Conservation (phyloP, 1,284 basidiomycete genomes). For the Lentinus polychrous region DNA sequence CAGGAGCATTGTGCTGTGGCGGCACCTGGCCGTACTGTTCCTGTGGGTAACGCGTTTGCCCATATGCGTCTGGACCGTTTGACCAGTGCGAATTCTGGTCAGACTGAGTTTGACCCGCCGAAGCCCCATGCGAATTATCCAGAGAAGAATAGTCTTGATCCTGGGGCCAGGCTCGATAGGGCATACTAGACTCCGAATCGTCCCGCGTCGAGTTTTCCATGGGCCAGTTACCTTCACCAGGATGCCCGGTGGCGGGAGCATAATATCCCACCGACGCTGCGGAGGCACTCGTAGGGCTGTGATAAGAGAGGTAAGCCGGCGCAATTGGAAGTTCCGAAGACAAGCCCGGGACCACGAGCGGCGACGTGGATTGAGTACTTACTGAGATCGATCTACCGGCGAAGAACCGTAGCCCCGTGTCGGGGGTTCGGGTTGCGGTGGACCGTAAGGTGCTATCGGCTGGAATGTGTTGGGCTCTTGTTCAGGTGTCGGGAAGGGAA, state of each 20-base stretch:
- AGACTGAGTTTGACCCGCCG: constrained; percentile 17
- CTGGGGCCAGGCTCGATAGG: constrained; percentile 34
- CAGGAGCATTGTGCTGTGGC: constrained; percentile 6
- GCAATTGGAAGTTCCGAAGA: constrained; percentile 9
- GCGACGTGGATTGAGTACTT: constrained; percentile 20
- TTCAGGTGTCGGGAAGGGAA: constrained; percentile 28
- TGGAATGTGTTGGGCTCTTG: constrained; percentile 28
- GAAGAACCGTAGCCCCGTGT: constrained; percentile 47
- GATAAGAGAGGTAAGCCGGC: constrained; percentile 1
- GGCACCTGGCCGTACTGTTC: constrained; percentile 25
- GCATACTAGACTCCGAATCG: constrained; percentile 22
- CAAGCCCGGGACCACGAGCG: constrained; percentile 39
- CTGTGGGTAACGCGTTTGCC: constrained; percentile 25
- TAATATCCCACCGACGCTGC: constrained; percentile 18
- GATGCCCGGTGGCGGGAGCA: constrained; percentile 14
- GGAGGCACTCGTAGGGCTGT: constrained; percentile 12
- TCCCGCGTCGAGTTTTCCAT: constrained; percentile 23
- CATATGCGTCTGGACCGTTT: constrained; percentile 13
- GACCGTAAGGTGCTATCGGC: constrained; percentile 19
- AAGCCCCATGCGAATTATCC: constrained; percentile 18
- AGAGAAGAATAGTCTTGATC: constrained; percentile 28
- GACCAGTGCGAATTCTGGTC: constrained; percentile 7
- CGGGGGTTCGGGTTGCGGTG: constrained; percentile 24
- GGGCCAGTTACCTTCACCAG: constrained; percentile 20
- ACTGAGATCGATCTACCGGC: constrained; percentile 9